Evolutionary conservation across 2,329 filamentous ascomycete genomes (phyloP).

Genomic region (Teratosphaeria pseudoeucalypti): DNA sequence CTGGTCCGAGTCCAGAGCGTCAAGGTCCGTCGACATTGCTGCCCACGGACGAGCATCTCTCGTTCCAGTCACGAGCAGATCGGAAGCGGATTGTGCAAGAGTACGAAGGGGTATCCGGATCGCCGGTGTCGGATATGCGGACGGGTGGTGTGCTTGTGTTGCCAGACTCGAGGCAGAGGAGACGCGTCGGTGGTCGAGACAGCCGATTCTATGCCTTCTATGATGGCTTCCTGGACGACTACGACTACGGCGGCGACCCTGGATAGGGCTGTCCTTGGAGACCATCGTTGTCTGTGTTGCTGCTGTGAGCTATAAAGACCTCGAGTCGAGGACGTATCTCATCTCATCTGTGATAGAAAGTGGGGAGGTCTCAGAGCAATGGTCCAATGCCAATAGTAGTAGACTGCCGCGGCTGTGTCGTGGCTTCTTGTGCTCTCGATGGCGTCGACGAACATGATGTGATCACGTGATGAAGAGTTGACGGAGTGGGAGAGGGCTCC

Average conservation of each 20-base stretch:
- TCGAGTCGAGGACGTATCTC: too few species aligned
- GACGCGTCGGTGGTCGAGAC: conserved; percentile 2
- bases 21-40: conserved; percentile 3
- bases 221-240: conserved; percentile 9
- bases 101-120: background rate
- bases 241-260: background rate
- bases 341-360: too few species aligned
- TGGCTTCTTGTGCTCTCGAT: background rate
- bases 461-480: background rate
- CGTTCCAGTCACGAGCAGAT: background rate
- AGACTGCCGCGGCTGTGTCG: background rate
- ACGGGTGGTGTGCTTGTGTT: background rate
- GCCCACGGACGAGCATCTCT: conserved; percentile 1
- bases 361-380: background rate
- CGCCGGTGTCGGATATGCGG: background rate
- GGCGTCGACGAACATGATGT: background rate
- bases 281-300: background rate
- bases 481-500: background rate
- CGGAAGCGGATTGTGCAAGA: background rate
- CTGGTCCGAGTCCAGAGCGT: conserved; percentile 2
- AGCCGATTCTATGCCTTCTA: conserved; percentile 18
- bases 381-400: background rate
- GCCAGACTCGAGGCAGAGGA: background rate
- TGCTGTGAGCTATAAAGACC: too few species aligned
- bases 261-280: background rate